Percentiles rank a stretch among this genome's conserved stretches.
phyloP scores from a whole-genome alignment of 768 basidiomycete species.

The Auriscalpium microsporum region DNA sequence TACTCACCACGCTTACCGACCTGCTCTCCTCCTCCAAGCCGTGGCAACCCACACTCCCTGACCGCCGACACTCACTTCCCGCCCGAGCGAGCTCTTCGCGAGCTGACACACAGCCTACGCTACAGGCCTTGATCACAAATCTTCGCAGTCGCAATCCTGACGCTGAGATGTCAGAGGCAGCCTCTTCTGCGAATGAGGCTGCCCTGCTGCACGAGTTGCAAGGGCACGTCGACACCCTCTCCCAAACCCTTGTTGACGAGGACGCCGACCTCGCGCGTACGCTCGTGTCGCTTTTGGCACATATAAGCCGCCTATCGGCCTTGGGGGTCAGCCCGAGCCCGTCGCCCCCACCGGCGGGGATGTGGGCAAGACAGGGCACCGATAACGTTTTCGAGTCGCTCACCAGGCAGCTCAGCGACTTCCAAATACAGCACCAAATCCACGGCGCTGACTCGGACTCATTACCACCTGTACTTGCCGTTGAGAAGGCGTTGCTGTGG shows the following conservation, averaged over 20 bases:
- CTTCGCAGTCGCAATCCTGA: constrained; percentile 42
- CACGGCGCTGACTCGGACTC: constrained; percentile 1
- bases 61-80: constrained; percentile 55
- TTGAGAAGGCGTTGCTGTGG: constrained; percentile 16
- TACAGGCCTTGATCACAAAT: constrained; percentile 55
- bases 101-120: constrained; percentile 24
- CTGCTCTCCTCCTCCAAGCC: constrained; percentile 45
- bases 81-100: constrained; percentile 19
- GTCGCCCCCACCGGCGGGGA: constrained; percentile 16
- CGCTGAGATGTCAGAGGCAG: constrained; percentile 40
- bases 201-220: constrained; percentile 54
- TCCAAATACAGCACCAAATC: constrained; percentile 8
- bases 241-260: constrained; percentile 31
- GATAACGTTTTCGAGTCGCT: constrained; percentile 15
- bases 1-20: constrained; percentile 64
- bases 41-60: constrained; percentile 50
- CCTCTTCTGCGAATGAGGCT: constrained; percentile 32
- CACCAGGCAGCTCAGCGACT: constrained; percentile 12
- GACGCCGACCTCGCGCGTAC: constrained; percentile 61
- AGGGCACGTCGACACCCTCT: constrained; percentile 41
- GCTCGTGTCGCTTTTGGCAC: constrained; percentile 59
- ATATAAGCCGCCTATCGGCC: constrained; percentile 55
- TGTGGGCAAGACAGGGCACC: constrained; percentile 16
- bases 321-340: constrained; percentile 14
- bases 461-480: constrained; percentile 11